These are phyloP conservation scores for Lodderomyces orthopsilosis DNA, from an alignment of 1,139 yeast genomes.

Conservation along the genomic window DNA sequence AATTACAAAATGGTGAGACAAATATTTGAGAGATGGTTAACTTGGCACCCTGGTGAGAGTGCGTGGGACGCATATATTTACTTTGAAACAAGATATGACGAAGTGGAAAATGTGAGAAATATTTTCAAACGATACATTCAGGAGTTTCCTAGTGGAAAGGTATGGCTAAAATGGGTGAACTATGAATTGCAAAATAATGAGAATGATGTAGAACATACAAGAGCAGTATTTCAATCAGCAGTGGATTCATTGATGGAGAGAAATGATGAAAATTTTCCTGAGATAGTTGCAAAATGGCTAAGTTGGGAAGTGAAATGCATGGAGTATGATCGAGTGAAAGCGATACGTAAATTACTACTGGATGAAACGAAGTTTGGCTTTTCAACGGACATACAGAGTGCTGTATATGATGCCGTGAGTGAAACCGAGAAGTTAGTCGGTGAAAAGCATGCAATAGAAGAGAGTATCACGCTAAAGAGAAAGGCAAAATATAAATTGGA, in stretches of 20 bases:
- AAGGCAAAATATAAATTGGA: conserved; percentile 30
- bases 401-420: conserved; percentile 48
- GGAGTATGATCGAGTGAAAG: conserved; percentile 66
- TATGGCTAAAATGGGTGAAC: conserved; percentile 58
- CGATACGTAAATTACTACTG: conserved; percentile 56
- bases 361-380: conserved; percentile 29
- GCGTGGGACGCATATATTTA: conserved; percentile 78
- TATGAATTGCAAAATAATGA: conserved; percentile 26
- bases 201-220: conserved; percentile 23
- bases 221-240: conserved; percentile 68
- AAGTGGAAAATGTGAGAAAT: conserved; percentile 54
- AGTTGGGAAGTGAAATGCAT: conserved; percentile 65
- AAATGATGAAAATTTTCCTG: conserved; percentile 5
- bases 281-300: conserved; percentile 51
- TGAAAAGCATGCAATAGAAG: conserved; percentile 49
- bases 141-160: conserved; percentile 49
- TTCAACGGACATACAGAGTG: conserved; percentile 36
- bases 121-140: conserved; percentile 57
- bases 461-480: conserved; percentile 53
- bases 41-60: conserved; percentile 62
- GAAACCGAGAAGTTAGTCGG: conserved; percentile 70
- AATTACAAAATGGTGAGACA: conserved; percentile 61
- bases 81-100: conserved; percentile 68
- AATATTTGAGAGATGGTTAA: conserved; percentile 77
- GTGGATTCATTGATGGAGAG: conserved; percentile 49